Evolutionary conservation across 352 stramenopile genomes (phyloP).

Genomic region (Phytopythium delawarense): DNA sequence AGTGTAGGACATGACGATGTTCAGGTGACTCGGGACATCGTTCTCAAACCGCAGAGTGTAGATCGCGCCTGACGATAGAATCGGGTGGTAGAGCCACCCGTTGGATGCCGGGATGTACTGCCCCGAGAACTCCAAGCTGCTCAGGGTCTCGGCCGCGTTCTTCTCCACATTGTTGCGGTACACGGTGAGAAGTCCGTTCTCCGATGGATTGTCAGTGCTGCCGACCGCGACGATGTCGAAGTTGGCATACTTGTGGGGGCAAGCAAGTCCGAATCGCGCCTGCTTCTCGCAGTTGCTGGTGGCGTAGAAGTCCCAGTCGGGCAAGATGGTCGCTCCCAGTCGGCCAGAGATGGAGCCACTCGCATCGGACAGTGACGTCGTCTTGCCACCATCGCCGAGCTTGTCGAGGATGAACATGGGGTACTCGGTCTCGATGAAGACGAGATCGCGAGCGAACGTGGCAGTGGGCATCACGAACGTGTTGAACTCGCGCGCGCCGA

Average conservation of each 20-base stretch:
- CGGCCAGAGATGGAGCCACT: conserved; percentile 21
- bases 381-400: conserved; percentile 26
- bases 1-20: conserved; percentile 22
- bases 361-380: conserved; percentile 24
- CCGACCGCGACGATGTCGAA: conserved; percentile 29
- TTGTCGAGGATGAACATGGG: conserved; percentile 21
- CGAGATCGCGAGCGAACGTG: conserved; percentile 13
- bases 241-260: conserved; percentile 37
- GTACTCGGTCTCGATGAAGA: conserved; percentile 24
- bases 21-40: conserved; percentile 18
- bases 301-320: conserved; percentile 33
- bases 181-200: conserved; percentile 16
- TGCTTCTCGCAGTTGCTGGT: conserved; percentile 14
- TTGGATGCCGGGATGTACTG: conserved; percentile 30
- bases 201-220: conserved; percentile 12
- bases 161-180: conserved; percentile 23
- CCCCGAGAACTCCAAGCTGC: conserved; percentile 18
- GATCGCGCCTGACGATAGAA: conserved; percentile 21
- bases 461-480: conserved; percentile 28
- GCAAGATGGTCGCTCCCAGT: conserved; percentile 16
- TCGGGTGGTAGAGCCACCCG: conserved; percentile 40
- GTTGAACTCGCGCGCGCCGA: conserved; percentile 32
- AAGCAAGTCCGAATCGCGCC: conserved; percentile 19
- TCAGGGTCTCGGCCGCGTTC: not conserved
- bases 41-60: conserved; percentile 29